These are phyloP conservation scores for Pleurotus salmoneostramineus DNA, from an alignment of 768 basidiomycete genomes.

Conservation along the genomic window DNA sequence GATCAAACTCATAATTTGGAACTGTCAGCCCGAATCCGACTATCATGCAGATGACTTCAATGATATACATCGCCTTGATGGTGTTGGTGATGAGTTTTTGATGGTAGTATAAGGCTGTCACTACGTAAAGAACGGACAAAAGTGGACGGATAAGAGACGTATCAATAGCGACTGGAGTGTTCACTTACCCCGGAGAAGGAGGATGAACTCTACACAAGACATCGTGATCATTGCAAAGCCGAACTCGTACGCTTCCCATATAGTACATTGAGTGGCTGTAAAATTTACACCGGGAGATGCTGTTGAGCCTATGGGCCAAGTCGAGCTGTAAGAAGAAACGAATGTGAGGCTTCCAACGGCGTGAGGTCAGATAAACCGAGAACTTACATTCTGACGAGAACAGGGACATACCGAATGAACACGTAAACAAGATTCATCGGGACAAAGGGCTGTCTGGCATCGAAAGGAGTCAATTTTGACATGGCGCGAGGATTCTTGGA, in stretches of 20 bases:
- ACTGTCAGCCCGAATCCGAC: constrained; percentile 23
- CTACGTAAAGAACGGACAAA: constrained; percentile 14
- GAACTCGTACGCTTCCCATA: constrained; percentile 40
- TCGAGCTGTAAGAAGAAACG: constrained; percentile 18
- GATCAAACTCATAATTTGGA: constrained; percentile 26
- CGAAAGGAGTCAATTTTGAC: constrained; percentile 4
- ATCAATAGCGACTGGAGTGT: not conserved
- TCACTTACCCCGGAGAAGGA: constrained; percentile 33
- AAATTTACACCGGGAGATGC: constrained; percentile 30
- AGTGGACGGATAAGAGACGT: not conserved
- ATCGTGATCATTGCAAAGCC: constrained; percentile 24
- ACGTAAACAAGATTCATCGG: constrained; percentile 32
- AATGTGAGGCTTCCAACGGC: not conserved
- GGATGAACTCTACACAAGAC: constrained; percentile 29
- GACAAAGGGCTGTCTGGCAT: constrained; percentile 22
- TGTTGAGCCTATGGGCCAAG: constrained; percentile 29
- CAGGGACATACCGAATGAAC: constrained; percentile 31
- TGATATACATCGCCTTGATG: constrained; percentile 19
- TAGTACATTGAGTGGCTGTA: constrained; percentile 33
- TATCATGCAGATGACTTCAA: constrained; percentile 27
- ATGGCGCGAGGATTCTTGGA: not conserved
- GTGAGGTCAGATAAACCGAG: not conserved
- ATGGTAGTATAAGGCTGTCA: constrained; percentile 36
- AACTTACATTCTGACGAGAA: constrained; percentile 30
- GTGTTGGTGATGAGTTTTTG: constrained; percentile 20